Evolutionary conservation across 768 basidiomycete genomes (phyloP), one percentile per base, ranked within the genome.

Genomic region (Rhizopogon rudus): DNA sequence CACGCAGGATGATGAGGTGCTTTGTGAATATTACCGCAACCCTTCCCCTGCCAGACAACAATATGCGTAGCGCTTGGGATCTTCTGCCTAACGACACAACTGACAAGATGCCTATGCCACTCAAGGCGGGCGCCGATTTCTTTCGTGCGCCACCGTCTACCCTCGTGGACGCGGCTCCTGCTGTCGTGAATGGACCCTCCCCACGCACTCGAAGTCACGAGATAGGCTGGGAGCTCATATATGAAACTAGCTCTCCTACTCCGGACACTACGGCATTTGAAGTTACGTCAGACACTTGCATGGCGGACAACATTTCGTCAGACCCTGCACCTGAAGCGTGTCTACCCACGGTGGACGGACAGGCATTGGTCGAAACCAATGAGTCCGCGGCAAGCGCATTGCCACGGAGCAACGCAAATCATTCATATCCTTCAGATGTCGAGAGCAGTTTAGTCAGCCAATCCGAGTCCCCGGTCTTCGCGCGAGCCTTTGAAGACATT

Each of bases 31-130:
- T 17, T 7, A 5, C 17, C 31, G 28, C 10, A 9, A 37, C 37
- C 22, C 57, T 70, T 5, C 68, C 66, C 5, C 9, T 42, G 0
- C 65, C 70, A n/a, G 46, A 54, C 14, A 46, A 39, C 13, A 35
- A 54, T 31, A 51, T 65, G 39, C 55, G n/a, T 44, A 60, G 54
- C n/a, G 60, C 60, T 12, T 70, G 68, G 68, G 41, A 50, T 7
- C 51, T 58, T 37, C n/a, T 68, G 31, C 69, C 69, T n/a, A 70
- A 70, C 17, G 10, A 46, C 6, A 70, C 13, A 5, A 17, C 46
- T 28, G 48, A 59, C 13, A 37, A 44, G 49, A 28, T 60, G n/a
- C 41, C 64, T 4, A 44, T 56, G 51, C 55, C 52, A 2, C 42
- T 55, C 50, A 53, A 55, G 44, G 43, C 54, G 2, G 44, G n/a